Evolutionary conservation across 2,329 filamentous ascomycete genomes (phyloP).

Genomic region (Ophiocordyceps sinensis): DNA sequence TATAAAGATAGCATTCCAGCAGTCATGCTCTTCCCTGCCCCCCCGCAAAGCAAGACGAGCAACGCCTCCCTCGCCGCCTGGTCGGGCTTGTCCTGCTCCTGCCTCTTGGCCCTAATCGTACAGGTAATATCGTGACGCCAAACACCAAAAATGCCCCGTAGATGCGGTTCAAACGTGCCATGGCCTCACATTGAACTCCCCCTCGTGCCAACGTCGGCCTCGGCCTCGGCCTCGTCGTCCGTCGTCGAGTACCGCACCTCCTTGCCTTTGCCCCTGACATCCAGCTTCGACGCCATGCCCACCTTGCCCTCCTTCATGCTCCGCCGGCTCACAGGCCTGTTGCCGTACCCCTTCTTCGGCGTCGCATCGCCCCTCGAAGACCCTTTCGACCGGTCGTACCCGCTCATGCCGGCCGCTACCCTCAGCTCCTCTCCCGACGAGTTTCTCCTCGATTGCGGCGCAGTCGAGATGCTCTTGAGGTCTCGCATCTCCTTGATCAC

Average conservation of each 20-base stretch:
- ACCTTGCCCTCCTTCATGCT: slow-evolving; percentile 26
- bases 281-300: slow-evolving; percentile 11
- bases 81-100: not conserved
- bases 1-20: not conserved
- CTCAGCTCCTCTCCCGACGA: slow-evolving; percentile 30
- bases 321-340: slow-evolving; percentile 23
- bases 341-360: slow-evolving; percentile 12
- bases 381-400: slow-evolving; percentile 14
- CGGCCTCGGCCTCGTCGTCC: slow-evolving; percentile 19
- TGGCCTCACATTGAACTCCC: slow-evolving; percentile 26
- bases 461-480: slow-evolving; percentile 33
- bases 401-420: slow-evolving; percentile 19
- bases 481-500: slow-evolving; percentile 70
- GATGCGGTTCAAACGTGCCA: not conserved
- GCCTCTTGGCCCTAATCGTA: not conserved
- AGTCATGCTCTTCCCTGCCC: not conserved
- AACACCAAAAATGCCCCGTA: not conserved
- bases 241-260: slow-evolving; percentile 22
- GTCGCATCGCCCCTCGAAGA: slow-evolving; percentile 11
- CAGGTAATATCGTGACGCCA: not conserved
- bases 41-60: not conserved
- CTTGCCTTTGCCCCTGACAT: slow-evolving; percentile 33
- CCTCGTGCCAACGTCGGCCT: slow-evolving; percentile 14
- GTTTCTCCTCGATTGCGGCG: slow-evolving; percentile 33
- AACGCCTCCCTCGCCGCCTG: not conserved